Conservation (phyloP, 2,329 filamentous ascomycete genomes). For the Anisogramma anomala region DNA sequence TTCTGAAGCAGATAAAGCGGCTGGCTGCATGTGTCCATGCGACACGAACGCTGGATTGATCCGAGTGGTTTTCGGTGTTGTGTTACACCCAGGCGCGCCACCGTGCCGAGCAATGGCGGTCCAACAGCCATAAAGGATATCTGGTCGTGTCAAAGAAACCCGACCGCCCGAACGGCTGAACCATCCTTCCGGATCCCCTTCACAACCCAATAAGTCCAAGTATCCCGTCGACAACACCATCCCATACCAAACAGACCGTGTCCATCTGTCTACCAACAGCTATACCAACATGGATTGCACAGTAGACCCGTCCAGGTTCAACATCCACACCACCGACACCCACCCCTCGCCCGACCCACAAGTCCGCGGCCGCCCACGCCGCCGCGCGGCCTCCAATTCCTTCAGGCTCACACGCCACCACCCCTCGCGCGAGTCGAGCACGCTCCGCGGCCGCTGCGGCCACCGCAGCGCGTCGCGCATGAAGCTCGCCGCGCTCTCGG, state of each 20-base stretch:
- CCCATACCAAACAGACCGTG: too few species aligned
- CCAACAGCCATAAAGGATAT: background rate
- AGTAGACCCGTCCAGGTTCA: background rate
- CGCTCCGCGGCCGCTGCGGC: slow-evolving; percentile 30
- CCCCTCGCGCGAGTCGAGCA: slow-evolving; percentile 28
- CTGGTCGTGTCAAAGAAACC: background rate
- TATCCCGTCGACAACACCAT: background rate
- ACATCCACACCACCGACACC: slow-evolving; percentile 7
- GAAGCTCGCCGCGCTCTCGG: slow-evolving; percentile 26
- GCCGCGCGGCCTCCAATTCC: slow-evolving; percentile 22
- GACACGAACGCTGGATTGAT: background rate
- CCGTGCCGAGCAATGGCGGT: background rate
- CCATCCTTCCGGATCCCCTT: background rate
- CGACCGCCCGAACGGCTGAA: background rate
- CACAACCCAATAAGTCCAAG: too few species aligned
- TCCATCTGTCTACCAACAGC: background rate
- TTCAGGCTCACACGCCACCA: slow-evolving; percentile 18
- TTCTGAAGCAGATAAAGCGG: slow-evolving; percentile 1
- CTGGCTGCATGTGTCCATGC: slow-evolving; percentile 3
- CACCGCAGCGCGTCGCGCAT: slow-evolving; percentile 27
- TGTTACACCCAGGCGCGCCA: background rate
- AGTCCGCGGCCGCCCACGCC: slow-evolving; percentile 26
- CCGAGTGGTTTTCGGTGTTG: background rate
- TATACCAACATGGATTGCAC: slow-evolving; percentile 5
- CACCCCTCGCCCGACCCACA: slow-evolving; percentile 24